A percentile compares a stretch with the other conserved stretches of the same genome.
These are phyloP conservation scores for Dipteronia dyeriana DNA, from an alignment of 345 rosid species.

Conservation along the genomic window DNA sequence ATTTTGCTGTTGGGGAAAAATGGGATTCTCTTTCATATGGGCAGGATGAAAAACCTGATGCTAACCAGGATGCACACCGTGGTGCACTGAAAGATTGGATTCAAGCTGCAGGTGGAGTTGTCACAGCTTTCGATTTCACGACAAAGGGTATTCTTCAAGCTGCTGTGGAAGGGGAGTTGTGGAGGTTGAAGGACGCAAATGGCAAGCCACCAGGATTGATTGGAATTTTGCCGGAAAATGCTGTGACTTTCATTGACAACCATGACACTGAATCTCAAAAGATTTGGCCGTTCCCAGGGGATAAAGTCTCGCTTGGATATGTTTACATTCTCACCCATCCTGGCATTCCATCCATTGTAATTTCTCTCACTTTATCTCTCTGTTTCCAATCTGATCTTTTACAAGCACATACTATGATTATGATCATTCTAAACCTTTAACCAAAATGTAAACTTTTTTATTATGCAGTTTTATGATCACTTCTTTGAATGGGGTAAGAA, in stretches of 20 bases:
- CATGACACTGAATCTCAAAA: constrained; percentile 75
- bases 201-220: constrained; percentile 83
- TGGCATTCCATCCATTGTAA: constrained; percentile 74
- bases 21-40: constrained; percentile 60
- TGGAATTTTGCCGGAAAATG: constrained; percentile 65
- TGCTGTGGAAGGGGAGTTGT: constrained; percentile 73
- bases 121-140: constrained; percentile 81
- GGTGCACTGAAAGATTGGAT: constrained; percentile 60
- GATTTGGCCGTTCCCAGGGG: constrained; percentile 71
- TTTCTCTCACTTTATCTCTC: neutral
- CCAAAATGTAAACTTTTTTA: neutral
- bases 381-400: neutral
- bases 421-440: neutral
- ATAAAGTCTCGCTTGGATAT: constrained; percentile 84
- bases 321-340: constrained; percentile 92
- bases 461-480: constrained; percentile 77
- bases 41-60: constrained; percentile 50
- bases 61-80: constrained; percentile 63
- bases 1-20: constrained; percentile 82
- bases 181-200: constrained; percentile 69
- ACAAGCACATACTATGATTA: neutral
- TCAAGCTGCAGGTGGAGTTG: constrained; percentile 55
- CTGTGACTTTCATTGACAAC: constrained; percentile 83
- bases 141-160: constrained; percentile 82
- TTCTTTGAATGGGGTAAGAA: constrained; percentile 68